A percentile compares a stretch with the other conserved stretches of the same genome.
Evolutionary conservation across 2,329 filamentous ascomycete genomes (phyloP).

Genomic region (Aspergillus niger): DNA sequence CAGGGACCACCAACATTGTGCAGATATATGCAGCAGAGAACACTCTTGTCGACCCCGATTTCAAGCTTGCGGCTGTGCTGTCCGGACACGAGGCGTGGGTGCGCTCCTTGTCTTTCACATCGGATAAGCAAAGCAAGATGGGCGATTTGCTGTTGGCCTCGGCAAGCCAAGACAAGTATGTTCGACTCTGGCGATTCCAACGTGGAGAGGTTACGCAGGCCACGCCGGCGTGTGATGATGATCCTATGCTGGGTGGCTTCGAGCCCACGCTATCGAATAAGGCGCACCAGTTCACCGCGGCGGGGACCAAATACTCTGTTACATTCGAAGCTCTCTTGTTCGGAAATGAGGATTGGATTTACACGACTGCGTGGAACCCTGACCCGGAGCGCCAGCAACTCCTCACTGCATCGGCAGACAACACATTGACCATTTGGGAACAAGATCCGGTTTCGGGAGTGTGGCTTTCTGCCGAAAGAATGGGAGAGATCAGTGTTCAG

Average conservation of each 20-base stretch:
- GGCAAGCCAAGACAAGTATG: slow-evolving; percentile 96
- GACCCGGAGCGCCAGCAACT: slow-evolving; percentile 64
- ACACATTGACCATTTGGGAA: slow-evolving; percentile 92
- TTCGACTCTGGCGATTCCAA: slow-evolving; percentile 87
- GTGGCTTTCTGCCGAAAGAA: slow-evolving; percentile 81
- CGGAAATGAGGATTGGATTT: slow-evolving; percentile 98
- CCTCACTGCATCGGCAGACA: slow-evolving; percentile 90
- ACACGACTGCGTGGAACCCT: slow-evolving; percentile 76
- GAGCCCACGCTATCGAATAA: slow-evolving; percentile 85
- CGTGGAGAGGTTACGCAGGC: slow-evolving; percentile 66
- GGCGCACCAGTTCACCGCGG: slow-evolving; percentile 71
- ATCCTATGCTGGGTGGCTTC: slow-evolving; percentile 39
- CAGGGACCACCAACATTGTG: slow-evolving; percentile 78
- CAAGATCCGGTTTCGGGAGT: slow-evolving; percentile 80
- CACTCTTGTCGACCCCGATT: slow-evolving; percentile 49
- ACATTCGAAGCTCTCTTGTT: slow-evolving; percentile 93
- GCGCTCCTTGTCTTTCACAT: slow-evolving; percentile 76
- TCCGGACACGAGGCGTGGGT: slow-evolving; percentile 95
- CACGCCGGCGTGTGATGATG: slow-evolving; percentile 40
- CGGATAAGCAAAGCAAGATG: slow-evolving; percentile 56
- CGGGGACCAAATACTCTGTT: slow-evolving; percentile 68
- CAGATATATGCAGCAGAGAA: slow-evolving; percentile 71
- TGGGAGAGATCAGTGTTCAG: slow-evolving; percentile 91
- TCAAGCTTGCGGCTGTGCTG: slow-evolving; percentile 73
- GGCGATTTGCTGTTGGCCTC: slow-evolving; percentile 83